phyloP scores from a whole-genome alignment of 257 asterid genomes.

The Solanum appendiculatum region DNA sequence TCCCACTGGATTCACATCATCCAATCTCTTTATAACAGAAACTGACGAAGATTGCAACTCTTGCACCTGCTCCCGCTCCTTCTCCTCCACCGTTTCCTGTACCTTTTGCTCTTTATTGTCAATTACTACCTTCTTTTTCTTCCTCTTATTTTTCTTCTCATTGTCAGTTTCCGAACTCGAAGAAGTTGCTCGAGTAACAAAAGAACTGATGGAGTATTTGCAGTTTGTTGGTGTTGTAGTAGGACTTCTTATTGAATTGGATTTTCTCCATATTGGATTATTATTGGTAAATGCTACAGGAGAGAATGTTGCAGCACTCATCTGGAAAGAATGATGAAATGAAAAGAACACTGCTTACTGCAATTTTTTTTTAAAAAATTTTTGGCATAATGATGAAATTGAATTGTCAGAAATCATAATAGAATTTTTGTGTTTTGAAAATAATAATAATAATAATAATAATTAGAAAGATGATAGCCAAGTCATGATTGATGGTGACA shows the following conservation, averaged over 20 bases:
- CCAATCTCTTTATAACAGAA: conserved; percentile 57
- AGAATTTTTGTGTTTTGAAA: neutral
- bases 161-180: conserved; percentile 7
- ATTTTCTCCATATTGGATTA: neutral
- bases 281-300: neutral
- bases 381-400: neutral
- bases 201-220: neutral
- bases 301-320: neutral
- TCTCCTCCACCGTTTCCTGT: neutral
- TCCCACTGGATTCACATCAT: conserved; percentile 94
- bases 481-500: neutral
- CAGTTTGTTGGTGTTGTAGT: neutral
- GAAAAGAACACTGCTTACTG: neutral
- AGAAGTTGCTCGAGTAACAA: neutral
- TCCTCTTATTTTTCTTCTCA: conserved; percentile 28
- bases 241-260: neutral
- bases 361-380: no score
- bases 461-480: neutral
- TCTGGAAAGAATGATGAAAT: neutral
- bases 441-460: neutral
- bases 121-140: conserved; percentile 31
- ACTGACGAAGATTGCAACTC: conserved; percentile 13
- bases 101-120: neutral
- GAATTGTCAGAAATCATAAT: neutral
- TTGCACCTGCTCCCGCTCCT: neutral